A percentile compares a stretch with the other conserved stretches of the same genome.
Conservation (phyloP, 768 basidiomycete genomes). For the Tricholoma saponaceum region DNA sequence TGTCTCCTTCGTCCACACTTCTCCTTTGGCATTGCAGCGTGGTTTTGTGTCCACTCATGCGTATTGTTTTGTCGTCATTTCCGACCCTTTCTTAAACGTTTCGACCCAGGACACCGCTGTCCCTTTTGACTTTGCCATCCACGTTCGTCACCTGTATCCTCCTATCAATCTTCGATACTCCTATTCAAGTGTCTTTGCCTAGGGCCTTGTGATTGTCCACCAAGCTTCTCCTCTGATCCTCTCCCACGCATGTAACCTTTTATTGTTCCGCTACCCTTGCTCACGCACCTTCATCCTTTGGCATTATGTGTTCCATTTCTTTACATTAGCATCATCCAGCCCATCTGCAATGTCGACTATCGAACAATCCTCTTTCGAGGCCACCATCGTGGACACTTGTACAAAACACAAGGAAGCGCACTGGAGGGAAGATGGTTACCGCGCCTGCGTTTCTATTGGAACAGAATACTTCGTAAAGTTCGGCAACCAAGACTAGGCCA, state of each 20-base stretch:
- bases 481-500: not conserved
- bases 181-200: not conserved
- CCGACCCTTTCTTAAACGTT: too few species aligned
- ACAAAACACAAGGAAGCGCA: not conserved
- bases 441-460: not conserved
- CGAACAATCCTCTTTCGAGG: too few species aligned
- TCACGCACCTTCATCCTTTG: not conserved
- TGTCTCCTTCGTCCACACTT: too few species aligned
- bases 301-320: too few species aligned
- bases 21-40: too few species aligned
- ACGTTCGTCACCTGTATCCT: not conserved
- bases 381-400: not conserved
- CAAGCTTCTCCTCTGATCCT: not conserved
- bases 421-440: not conserved
- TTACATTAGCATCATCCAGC: too few species aligned
- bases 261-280: not conserved
- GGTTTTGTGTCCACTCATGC: not conserved
- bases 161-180: not conserved
- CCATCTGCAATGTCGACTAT: too few species aligned
- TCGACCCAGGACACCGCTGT: too few species aligned
- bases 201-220: not conserved
- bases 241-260: not conserved
- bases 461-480: not conserved
- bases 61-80: too few species aligned
- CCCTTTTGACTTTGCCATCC: not conserved